These are phyloP conservation scores for Physcomitrium patens DNA, from an alignment of 225 moss, liverwort and hornwort species.

Conservation along the genomic window DNA sequence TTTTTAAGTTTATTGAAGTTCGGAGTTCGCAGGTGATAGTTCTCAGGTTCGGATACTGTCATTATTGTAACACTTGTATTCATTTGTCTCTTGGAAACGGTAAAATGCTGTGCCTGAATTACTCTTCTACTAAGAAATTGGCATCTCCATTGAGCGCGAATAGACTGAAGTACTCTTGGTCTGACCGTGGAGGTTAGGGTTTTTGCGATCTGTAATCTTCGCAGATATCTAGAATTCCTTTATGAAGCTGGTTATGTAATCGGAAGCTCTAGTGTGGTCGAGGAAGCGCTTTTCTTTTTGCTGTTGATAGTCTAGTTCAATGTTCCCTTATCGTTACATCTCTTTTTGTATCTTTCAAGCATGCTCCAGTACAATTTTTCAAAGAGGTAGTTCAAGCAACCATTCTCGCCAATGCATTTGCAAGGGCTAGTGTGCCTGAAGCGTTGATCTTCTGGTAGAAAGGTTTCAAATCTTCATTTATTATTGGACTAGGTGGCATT, in stretches of 20 bases:
- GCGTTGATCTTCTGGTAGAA: not conserved
- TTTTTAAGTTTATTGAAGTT: slow-evolving; percentile 9
- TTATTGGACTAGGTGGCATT: not conserved
- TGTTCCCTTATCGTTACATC: not conserved
- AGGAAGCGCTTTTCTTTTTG: no score
- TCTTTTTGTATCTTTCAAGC: not conserved
- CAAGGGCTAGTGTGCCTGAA: not conserved
- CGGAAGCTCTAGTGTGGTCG: not conserved
- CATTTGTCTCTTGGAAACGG: not conserved
- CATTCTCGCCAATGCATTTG: not conserved
- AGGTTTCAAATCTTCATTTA: not conserved
- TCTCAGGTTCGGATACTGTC: slow-evolving; percentile 6
- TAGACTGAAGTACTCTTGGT: not conserved
- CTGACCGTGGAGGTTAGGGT: slow-evolving; percentile 32
- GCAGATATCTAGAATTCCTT: not conserved
- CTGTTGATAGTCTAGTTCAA: not conserved
- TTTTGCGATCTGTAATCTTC: not conserved
- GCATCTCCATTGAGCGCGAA: slow-evolving; percentile 29
- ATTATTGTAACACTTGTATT: not conserved
- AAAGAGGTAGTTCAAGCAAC: not conserved
- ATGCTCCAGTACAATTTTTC: not conserved
- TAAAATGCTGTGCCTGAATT: slow-evolving; percentile 11
- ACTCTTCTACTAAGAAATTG: not conserved
- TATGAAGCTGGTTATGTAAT: slow-evolving; percentile 8
- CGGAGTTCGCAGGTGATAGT: slow-evolving; percentile 7